These are phyloP conservation scores for Penicillium samsonianum DNA, from an alignment of 495 filamentous ascomycete species.

Conservation along the genomic window DNA sequence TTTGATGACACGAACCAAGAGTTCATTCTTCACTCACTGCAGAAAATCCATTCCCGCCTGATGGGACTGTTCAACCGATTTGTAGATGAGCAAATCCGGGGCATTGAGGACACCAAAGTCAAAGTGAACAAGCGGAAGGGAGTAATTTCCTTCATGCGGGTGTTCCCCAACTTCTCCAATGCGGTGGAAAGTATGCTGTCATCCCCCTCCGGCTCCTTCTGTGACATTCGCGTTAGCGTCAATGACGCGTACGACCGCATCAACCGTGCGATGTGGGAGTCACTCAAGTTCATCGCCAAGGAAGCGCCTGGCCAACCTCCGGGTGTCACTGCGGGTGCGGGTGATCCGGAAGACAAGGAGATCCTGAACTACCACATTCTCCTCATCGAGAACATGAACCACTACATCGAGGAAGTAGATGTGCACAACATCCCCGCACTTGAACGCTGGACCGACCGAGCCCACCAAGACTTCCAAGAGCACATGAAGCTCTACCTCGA, in stretches of 20 bases:
- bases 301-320: conserved; percentile 68
- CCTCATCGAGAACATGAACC: conserved; percentile 98
- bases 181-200: conserved; percentile 81
- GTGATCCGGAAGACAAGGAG: conserved; percentile 88
- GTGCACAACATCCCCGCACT: conserved; percentile 71
- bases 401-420: conserved; percentile 89
- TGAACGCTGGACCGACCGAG: conserved; percentile 75
- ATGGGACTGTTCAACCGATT: conserved; percentile 80
- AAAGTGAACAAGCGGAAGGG: conserved; percentile 98
- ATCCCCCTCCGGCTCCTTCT: conserved; percentile 53
- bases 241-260: conserved; percentile 87
- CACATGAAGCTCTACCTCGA: conserved; percentile 85
- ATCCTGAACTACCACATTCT: conserved; percentile 94
- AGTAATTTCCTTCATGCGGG: conserved; percentile 89
- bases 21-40: conserved; percentile 75
- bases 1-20: conserved; percentile 89
- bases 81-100: conserved; percentile 89
- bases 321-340: conserved; percentile 54
- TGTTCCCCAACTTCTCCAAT: conserved; percentile 81
- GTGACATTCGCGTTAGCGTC: conserved; percentile 70
- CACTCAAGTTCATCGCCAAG: conserved; percentile 90
- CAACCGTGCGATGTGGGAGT: conserved; percentile 96
- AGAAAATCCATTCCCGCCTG: conserved; percentile 76
- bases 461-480: conserved; percentile 76
- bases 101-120: conserved; percentile 98